Evolutionary conservation across 257 asterid species (phyloP).

Genomic region (Gardenia jasminoides): DNA sequence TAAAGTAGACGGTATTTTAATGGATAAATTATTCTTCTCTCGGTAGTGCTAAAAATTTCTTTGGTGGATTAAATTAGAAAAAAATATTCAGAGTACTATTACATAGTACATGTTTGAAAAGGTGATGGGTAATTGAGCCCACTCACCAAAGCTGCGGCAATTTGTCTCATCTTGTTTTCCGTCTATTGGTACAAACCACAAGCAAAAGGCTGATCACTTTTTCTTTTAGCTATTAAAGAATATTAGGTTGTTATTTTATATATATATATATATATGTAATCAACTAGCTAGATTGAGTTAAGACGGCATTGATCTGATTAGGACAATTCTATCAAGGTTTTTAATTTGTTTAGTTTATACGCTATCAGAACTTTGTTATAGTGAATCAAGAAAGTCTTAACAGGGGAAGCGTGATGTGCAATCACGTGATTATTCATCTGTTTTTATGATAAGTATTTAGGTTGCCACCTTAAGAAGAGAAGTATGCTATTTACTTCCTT

Average conservation of each 20-base stretch:
- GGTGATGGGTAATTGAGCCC: slow-evolving; percentile 4
- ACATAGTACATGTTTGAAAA: background rate
- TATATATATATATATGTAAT: too few relatives aligned
- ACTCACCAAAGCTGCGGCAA: slow-evolving; percentile 24
- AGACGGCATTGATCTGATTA: too few relatives aligned
- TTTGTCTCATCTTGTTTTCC: slow-evolving; percentile 23
- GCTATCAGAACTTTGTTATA: too few relatives aligned
- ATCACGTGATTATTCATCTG: background rate
- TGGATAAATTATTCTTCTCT: background rate
- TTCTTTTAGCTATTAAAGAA: background rate
- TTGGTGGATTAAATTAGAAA: background rate
- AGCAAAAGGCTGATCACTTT: slow-evolving; percentile 15
- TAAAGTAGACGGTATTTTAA: too few relatives aligned
- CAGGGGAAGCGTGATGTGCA: too few relatives aligned
- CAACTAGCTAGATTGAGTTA: background rate
- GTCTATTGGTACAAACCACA: slow-evolving; percentile 21
- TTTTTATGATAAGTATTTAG: background rate
- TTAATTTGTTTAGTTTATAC: too few relatives aligned
- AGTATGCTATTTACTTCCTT: background rate
- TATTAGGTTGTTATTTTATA: too few relatives aligned
- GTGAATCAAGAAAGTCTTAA: too few relatives aligned
- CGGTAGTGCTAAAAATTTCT: too few relatives aligned
- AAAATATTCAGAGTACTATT: background rate
- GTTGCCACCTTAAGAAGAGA: background rate
- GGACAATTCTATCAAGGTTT: too few relatives aligned